Evolutionary conservation across 2,329 filamentous ascomycete species (phyloP).

Genomic region (Colletotrichum lentis): DNA sequence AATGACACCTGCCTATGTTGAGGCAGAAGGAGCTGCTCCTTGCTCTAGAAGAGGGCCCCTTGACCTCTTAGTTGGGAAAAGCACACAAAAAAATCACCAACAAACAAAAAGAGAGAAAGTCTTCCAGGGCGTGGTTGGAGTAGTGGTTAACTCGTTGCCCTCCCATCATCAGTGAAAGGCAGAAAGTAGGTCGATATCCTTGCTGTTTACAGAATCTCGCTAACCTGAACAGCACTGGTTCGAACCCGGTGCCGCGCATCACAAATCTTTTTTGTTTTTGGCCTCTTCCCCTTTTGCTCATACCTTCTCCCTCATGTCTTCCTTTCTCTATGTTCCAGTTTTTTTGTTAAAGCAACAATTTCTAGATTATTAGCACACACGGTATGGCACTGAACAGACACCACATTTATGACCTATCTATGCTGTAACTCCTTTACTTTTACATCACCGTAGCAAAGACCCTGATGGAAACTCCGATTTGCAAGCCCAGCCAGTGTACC

Average conservation of each 20-base stretch:
- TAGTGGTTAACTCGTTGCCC: constrained; percentile 37
- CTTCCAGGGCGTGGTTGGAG: constrained; percentile 26
- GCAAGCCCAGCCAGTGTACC: not conserved
- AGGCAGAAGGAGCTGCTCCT: not conserved
- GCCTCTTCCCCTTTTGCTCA: not conserved
- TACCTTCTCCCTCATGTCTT: no score
- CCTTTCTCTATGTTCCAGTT: not conserved
- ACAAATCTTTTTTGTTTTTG: not conserved
- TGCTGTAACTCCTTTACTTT: no score
- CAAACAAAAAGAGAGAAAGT: constrained; percentile 2
- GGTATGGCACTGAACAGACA: not conserved
- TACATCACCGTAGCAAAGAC: no score
- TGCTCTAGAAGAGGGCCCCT: not conserved
- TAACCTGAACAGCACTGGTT: constrained; percentile 22
- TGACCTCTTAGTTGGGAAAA: no score
- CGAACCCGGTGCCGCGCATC: constrained; percentile 36
- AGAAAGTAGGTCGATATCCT: constrained; percentile 28
- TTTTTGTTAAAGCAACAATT: no score
- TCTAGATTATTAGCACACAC: no score
- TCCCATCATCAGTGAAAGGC: constrained; percentile 27
- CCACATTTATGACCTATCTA: no score
- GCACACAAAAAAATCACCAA: not conserved
- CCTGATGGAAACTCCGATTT: not conserved
- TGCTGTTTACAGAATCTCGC: not conserved
- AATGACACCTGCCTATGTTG: not conserved